Base-by-base conservation (phyloP, 108 stramenopile genomes). In the Mediolabrus comicus region DNA sequence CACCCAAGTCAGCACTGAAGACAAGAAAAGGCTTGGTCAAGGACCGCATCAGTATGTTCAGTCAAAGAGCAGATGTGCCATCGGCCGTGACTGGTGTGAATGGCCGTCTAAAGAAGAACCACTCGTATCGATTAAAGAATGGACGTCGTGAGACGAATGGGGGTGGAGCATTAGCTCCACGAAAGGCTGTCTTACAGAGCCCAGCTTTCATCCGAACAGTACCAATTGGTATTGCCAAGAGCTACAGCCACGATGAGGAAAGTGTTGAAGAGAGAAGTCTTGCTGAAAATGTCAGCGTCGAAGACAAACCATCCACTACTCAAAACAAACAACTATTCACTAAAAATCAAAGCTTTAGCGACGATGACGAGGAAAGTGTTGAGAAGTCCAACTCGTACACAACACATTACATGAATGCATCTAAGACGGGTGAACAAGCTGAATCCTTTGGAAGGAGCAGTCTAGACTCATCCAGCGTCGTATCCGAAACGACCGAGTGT, bases 1-100 rank as follows among this genome's bases (percentile, higher is more conserved):
- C 69, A 11, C 75, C 75, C n/a, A 77, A 77, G 62, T 77, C 75
- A 24, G 75, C 75, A 14, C 62, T 69, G 2, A 77, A 60, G 62
- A 70, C 75, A 29, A 54, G 68, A 33, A 69, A 64, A 29, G 75
- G 75, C 4, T 57, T 69, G 17, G 75, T 77, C 25, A 77, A 77
- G 53, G 75, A 77, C 30, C 55, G 75, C 26, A 53, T 77, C 17
- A 27, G 56, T 32, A 69, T 69, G 36, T 69, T 77, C 51, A 68
- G 69, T 28, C 75, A 77, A 43, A 31, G 75, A 1, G 55, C 59
- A 14, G 63, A 64, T 8, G 67, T 27, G 17, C 19, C 43, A 49
- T 62, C 55, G 30, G 62, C 75, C 10, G 68, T 77, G 22, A 77
- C 75, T 19, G 58, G 32, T 52, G 49, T 59, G 24, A 59, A 59